Percentiles rank a stretch among this genome's conserved stretches.
These are phyloP conservation scores for Leishmania aethiopica DNA, from an alignment of 208 protist genomes.

Conservation along the genomic window DNA sequence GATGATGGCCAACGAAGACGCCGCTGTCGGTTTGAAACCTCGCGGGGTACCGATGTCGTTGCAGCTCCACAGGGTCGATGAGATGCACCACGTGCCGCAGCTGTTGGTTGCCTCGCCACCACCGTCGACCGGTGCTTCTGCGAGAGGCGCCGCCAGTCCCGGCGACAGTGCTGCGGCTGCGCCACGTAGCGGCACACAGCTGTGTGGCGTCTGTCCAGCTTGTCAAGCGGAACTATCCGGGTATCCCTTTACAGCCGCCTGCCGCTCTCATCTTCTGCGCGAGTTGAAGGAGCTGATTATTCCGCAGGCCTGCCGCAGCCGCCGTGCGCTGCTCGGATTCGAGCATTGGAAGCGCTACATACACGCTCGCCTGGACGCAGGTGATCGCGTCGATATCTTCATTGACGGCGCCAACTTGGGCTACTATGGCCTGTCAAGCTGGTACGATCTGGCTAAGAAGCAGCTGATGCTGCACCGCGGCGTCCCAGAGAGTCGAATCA, in stretches of 20 bases:
- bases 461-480: conserved; percentile 36
- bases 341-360: conserved; percentile 61
- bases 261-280: conserved; percentile 41
- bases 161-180: neutral
- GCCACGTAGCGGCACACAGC: neutral
- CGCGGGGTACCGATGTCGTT: neutral
- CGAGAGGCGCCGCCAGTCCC: neutral
- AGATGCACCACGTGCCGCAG: conserved; percentile 16
- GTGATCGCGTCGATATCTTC: conserved; percentile 47
- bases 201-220: conserved; percentile 24
- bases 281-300: conserved; percentile 50
- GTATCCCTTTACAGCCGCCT: conserved; percentile 55
- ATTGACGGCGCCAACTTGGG: conserved; percentile 88
- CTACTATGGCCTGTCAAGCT: conserved; percentile 85
- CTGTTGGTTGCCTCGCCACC: conserved; percentile 3
- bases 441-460: conserved; percentile 72
- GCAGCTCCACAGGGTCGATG: conserved; percentile 10
- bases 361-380: conserved; percentile 19
- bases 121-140: neutral
- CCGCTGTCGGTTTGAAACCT: neutral
- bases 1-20: conserved; percentile 1
- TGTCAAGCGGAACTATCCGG: conserved; percentile 30
- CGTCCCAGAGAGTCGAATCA: conserved; percentile 31
- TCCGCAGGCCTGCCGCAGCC: conserved; percentile 30
- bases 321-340: conserved; percentile 47